Evolutionary conservation across 208 protist genomes (phyloP).

Genomic region (Wallacemonas sp.): DNA sequence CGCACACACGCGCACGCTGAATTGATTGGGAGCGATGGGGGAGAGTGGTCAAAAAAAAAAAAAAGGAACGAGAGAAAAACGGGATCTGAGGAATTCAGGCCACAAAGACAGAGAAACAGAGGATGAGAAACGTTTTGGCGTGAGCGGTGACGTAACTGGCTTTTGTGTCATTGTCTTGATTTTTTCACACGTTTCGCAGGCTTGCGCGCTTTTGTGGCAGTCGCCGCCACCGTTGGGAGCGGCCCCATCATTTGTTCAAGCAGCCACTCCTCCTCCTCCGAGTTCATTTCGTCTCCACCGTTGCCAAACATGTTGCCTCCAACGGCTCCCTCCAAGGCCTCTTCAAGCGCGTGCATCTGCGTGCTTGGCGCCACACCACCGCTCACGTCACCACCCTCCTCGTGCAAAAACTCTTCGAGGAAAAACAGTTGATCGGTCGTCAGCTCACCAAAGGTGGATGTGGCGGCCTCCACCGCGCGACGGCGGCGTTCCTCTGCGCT

Average conservation of each 20-base stretch:
- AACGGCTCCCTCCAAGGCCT: slow-evolving; percentile 6
- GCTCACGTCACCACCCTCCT: background rate
- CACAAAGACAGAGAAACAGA: too few relatives aligned
- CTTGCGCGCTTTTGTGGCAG: background rate
- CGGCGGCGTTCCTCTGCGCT: background rate
- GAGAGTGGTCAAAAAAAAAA: too few relatives aligned
- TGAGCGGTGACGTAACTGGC: too few relatives aligned
- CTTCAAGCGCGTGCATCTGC: background rate
- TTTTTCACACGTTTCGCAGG: background rate
- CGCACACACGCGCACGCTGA: too few relatives aligned
- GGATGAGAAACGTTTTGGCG: too few relatives aligned
- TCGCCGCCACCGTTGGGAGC: background rate
- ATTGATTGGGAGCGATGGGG: too few relatives aligned
- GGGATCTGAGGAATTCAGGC: too few relatives aligned
- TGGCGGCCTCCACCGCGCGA: slow-evolving; percentile 19
- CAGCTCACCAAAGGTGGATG: slow-evolving; percentile 31
- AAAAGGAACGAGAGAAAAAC: too few relatives aligned
- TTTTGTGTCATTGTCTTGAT: too few relatives aligned
- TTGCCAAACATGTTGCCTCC: slow-evolving; percentile 47
- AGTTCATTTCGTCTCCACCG: slow-evolving; percentile 54
- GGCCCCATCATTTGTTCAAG: slow-evolving; percentile 76
- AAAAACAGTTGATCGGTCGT: slow-evolving; percentile 32
- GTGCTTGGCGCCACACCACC: background rate
- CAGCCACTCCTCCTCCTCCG: slow-evolving; percentile 82
- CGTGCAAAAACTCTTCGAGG: slow-evolving; percentile 32